phyloP scores from a whole-genome alignment of 192 early-diverging fungal genomes.

The Phlyctochytrium planicorne region DNA sequence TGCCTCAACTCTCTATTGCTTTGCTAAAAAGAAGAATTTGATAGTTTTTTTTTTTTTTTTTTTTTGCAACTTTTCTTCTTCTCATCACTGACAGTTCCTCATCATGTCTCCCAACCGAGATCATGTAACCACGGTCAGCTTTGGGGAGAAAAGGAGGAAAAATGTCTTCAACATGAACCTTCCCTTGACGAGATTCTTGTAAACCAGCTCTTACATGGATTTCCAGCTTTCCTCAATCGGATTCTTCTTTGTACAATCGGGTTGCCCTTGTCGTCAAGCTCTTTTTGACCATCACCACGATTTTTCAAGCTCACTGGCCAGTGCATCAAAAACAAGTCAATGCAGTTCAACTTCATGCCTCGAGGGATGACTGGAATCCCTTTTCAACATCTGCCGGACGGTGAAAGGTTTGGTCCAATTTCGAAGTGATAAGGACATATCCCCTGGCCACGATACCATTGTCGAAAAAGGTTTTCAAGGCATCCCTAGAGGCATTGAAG shows the following conservation, averaged over 20 bases:
- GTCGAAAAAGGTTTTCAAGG: too few relatives aligned
- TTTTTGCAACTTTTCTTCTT: too few relatives aligned
- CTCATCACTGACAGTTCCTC: too few relatives aligned
- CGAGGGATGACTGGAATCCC: constrained; percentile 52
- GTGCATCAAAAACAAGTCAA: constrained; percentile 70
- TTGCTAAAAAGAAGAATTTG: too few relatives aligned
- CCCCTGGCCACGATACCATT: constrained; percentile 19
- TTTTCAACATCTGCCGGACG: constrained; percentile 38
- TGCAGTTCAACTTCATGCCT: constrained; percentile 52
- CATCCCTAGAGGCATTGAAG: too few relatives aligned
- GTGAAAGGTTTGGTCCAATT: constrained; percentile 64
- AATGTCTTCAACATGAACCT: too few relatives aligned
- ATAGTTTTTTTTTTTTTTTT: too few relatives aligned
- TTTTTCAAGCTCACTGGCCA: constrained; percentile 36
- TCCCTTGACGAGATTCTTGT: too few relatives aligned
- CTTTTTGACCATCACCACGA: not conserved
- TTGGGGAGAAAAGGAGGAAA: too few relatives aligned
- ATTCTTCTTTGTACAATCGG: not conserved
- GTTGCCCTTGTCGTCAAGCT: not conserved
- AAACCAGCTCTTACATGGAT: constrained; percentile 86
- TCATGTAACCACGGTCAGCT: too few relatives aligned
- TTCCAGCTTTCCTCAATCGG: constrained; percentile 62
- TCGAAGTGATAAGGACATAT: constrained; percentile 64
- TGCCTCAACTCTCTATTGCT: too few relatives aligned
- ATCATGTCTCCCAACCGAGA: too few relatives aligned